Percentiles rank a stretch among this genome's conserved stretches.
These are phyloP conservation scores for Kwoniella sp. DNA, from an alignment of 768 basidiomycete species.

Conservation along the genomic window DNA sequence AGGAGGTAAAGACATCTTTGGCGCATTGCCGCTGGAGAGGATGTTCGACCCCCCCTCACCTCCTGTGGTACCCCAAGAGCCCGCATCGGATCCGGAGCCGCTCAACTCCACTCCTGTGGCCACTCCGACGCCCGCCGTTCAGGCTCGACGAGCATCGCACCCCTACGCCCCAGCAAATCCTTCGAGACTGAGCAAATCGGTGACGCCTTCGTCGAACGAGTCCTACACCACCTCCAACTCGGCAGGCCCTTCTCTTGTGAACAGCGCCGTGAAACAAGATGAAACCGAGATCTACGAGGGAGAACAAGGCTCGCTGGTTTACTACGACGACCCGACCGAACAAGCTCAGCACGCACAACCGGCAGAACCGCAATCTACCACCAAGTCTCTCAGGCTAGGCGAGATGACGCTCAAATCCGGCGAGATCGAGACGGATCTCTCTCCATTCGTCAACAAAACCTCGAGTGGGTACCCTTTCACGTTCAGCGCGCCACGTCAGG, in stretches of 20 bases:
- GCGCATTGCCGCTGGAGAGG: slow-evolving; percentile 20
- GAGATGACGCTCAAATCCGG: slow-evolving; percentile 18
- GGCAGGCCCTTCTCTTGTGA: not conserved
- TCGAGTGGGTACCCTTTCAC: slow-evolving; percentile 31
- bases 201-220: slow-evolving; percentile 37
- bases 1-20: slow-evolving; percentile 34
- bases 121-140: slow-evolving; percentile 5
- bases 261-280: not conserved
- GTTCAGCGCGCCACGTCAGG: slow-evolving; percentile 22
- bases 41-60: slow-evolving; percentile 92
- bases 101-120: slow-evolving; percentile 10
- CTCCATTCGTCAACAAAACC: slow-evolving; percentile 27
- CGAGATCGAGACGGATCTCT: slow-evolving; percentile 28
- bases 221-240: slow-evolving; percentile 12
- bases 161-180: slow-evolving; percentile 45
- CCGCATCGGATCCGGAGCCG: slow-evolving; percentile 44
- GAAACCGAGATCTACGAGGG: not conserved
- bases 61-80: slow-evolving; percentile 49
- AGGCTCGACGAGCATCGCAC: slow-evolving; percentile 31
- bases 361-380: slow-evolving; percentile 3
- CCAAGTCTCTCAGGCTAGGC: slow-evolving; percentile 1
- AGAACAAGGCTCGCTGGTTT: not conserved
- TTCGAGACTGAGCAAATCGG: slow-evolving; percentile 43
- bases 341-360: not conserved
- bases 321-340: not conserved